A percentile compares a stretch with the other conserved stretches of the same genome.
phyloP scores from a whole-genome alignment of 768 basidiomycete genomes.

The Rhizopogon vinicolor region DNA sequence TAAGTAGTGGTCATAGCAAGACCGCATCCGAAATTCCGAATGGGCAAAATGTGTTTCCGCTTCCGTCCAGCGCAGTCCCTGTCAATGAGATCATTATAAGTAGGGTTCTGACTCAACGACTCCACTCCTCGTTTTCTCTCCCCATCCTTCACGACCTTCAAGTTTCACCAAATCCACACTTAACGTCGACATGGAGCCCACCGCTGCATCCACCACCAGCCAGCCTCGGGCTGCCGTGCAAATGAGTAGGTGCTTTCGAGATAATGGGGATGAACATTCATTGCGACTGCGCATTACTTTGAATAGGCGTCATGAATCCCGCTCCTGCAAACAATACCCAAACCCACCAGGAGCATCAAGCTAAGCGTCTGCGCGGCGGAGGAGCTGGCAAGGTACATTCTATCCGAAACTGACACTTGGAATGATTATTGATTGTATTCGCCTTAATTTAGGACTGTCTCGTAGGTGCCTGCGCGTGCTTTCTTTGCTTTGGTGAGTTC shows the following conservation, averaged over 20 bases:
- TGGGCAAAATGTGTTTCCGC: no score
- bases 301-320: constrained; percentile 43
- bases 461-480: constrained; percentile 55
- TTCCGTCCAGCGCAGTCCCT: no score
- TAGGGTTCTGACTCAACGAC: no score
- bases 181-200: constrained; percentile 25
- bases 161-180: constrained; percentile 16
- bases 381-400: constrained; percentile 57
- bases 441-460: constrained; percentile 53
- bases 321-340: constrained; percentile 31
- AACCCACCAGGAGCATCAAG: constrained; percentile 38
- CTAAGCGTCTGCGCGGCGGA: constrained; percentile 63
- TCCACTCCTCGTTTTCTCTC: no score
- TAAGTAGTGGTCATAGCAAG: no score
- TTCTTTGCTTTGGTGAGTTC: constrained; percentile 66
- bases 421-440: not conserved
- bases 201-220: constrained; percentile 32
- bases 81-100: no score
- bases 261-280: not conserved
- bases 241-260: constrained; percentile 48
- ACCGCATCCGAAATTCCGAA: no score
- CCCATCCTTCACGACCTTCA: no score
- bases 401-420: not conserved
- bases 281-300: not conserved
- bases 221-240: constrained; percentile 58